These are phyloP conservation scores for Corniculantispora saksenae DNA, from an alignment of 2,329 filamentous ascomycete species.

Conservation along the genomic window DNA sequence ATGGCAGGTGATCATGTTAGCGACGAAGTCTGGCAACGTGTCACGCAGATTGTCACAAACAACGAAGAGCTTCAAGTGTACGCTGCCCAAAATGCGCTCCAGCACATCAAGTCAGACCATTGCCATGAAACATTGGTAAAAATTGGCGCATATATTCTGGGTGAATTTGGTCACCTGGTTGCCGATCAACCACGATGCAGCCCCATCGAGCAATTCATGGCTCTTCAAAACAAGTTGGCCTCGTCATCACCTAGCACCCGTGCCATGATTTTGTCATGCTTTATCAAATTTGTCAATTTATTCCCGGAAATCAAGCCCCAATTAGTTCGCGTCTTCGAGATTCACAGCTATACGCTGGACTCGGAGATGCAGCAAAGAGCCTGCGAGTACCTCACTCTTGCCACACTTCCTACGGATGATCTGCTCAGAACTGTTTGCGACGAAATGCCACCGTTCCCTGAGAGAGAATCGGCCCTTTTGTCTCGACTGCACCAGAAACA, in stretches of 20 bases:
- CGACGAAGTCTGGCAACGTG: constrained; percentile 98
- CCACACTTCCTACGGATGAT: constrained; percentile 84
- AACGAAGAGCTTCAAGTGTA: constrained; percentile 98
- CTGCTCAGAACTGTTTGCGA: constrained; percentile 91
- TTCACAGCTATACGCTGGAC: constrained; percentile 93
- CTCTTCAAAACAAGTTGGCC: constrained; percentile 85
- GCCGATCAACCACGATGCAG: constrained; percentile 90
- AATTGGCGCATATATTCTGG: constrained; percentile 93
- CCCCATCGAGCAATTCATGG: constrained; percentile 95
- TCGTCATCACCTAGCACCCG: constrained; percentile 86
- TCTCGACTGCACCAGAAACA: constrained; percentile 95
- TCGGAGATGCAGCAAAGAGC: constrained; percentile 94
- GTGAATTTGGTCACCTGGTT: constrained; percentile 95
- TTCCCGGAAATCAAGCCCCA: constrained; percentile 99
- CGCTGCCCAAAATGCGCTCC: constrained; percentile 87
- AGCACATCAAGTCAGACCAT: constrained; percentile 88
- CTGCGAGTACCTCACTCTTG: constrained; percentile 89
- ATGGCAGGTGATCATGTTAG: constrained; percentile 98
- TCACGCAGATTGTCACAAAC: constrained; percentile 98
- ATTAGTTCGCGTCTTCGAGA: constrained; percentile 82
- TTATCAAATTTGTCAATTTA: constrained; percentile 96
- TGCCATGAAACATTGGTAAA: constrained; percentile 98
- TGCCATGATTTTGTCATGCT: constrained; percentile 92
- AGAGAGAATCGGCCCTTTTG: constrained; percentile 86
- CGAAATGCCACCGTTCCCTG: constrained; percentile 98